Percentiles rank a stretch among this genome's conserved stretches.
Conservation (phyloP, 106 monocot species). For the Hemerocallis citrina region DNA sequence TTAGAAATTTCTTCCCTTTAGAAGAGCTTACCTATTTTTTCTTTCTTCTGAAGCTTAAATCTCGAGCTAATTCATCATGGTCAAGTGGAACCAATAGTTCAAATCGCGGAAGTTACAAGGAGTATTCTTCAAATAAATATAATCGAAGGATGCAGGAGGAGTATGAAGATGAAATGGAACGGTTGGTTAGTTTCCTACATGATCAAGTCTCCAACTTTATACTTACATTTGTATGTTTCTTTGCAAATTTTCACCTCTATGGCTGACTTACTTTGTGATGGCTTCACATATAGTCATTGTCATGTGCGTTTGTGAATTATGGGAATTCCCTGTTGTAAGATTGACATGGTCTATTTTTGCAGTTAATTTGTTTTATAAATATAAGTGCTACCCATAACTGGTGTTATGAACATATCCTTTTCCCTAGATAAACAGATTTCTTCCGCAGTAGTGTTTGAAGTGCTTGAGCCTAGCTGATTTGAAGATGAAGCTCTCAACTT, state of each 20-base stretch:
- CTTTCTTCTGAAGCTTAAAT: slow-evolving; percentile 24
- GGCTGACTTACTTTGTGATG: neutral
- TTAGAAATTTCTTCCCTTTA: neutral
- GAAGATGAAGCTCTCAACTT: too few relatives aligned
- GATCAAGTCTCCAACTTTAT: neutral
- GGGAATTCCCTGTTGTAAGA: neutral
- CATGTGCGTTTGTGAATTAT: neutral
- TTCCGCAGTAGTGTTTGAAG: too few relatives aligned
- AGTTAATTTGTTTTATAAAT: too few relatives aligned
- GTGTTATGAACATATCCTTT: too few relatives aligned
- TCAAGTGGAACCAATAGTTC: slow-evolving; percentile 27
- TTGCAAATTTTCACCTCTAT: neutral
- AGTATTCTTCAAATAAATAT: slow-evolving; percentile 53
- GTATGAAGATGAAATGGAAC: slow-evolving; percentile 80
- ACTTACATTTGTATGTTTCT: neutral
- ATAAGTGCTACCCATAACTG: too few relatives aligned
- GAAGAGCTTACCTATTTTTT: neutral
- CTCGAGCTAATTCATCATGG: slow-evolving; percentile 37
- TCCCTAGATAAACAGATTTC: too few relatives aligned
- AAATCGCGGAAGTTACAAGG: slow-evolving; percentile 24
- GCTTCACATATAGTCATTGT: neutral
- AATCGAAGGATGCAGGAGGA: slow-evolving; percentile 57
- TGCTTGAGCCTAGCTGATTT: too few relatives aligned
- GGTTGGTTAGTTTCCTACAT: slow-evolving; percentile 58
- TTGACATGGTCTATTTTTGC: neutral